Percentiles rank a stretch among this genome's conserved stretches.
These are phyloP conservation scores for Helianthus tuberosus DNA, from an alignment of 129 eudicot genomes.

Conservation along the genomic window DNA sequence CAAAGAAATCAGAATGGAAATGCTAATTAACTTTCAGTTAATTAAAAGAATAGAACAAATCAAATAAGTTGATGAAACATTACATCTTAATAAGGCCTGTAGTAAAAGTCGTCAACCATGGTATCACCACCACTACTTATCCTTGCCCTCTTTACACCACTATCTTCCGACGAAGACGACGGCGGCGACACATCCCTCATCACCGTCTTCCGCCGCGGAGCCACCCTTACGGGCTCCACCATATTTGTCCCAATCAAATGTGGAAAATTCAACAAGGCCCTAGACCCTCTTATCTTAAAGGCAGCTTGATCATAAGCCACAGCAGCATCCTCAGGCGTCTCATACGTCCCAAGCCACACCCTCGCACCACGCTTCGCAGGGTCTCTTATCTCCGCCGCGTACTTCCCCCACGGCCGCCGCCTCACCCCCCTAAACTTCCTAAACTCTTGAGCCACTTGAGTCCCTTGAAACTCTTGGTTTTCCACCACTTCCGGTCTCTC, in stretches of 20 bases:
- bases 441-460: constrained; percentile 26
- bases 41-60: constrained; percentile 26
- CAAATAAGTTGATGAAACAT: constrained; percentile 1
- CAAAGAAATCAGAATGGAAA: background rate
- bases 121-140: constrained; percentile 4
- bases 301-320: constrained; percentile 56
- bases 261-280: constrained; percentile 49
- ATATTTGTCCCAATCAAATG: constrained; percentile 41
- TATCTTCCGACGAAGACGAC: constrained; percentile 32
- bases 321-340: constrained; percentile 53
- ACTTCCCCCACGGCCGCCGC: constrained; percentile 55
- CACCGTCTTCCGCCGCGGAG: constrained; percentile 30
- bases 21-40: background rate
- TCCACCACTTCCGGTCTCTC: constrained; percentile 5
- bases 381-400: constrained; percentile 52
- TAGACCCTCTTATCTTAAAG: constrained; percentile 42
- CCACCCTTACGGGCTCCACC: constrained; percentile 43
- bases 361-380: constrained; percentile 49
- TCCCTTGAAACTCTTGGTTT: background rate
- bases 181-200: constrained; percentile 11
- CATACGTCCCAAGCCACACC: constrained; percentile 57
- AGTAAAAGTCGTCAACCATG: constrained; percentile 13
- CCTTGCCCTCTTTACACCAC: background rate
- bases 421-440: constrained; percentile 46
- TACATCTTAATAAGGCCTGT: constrained; percentile 11